A percentile compares a stretch with the other conserved stretches of the same genome.
phyloP scores from a whole-genome alignment of 108 stramenopile species.

The Schizochytrium sp. region DNA sequence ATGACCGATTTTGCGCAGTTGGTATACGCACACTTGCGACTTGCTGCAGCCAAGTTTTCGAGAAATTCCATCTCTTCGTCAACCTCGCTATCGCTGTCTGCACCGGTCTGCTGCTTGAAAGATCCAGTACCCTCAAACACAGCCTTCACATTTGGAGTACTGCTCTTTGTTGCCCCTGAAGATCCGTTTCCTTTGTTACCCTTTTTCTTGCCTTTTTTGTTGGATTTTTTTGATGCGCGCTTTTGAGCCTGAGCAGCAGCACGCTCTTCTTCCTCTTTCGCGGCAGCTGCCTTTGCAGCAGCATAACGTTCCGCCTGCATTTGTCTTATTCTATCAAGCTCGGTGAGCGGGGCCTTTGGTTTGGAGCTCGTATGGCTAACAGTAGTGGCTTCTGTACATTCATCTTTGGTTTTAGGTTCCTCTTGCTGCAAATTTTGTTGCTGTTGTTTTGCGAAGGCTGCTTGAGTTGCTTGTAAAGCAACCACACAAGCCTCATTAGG shows the following conservation, averaged over 20 bases:
- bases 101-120: neutral
- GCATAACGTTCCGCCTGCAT: constrained; percentile 55
- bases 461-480: neutral
- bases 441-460: neutral
- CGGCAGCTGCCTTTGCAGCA: neutral
- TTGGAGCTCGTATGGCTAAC: neutral
- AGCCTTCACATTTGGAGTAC: neutral
- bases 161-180: neutral
- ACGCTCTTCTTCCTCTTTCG: neutral
- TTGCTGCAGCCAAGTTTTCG: constrained; percentile 36
- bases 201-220: constrained; percentile 10
- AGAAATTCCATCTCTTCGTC: constrained; percentile 15
- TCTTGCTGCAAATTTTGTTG: neutral
- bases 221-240: neutral
- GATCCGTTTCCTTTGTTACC: neutral
- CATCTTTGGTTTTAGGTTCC: neutral
- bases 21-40: constrained; percentile 3
- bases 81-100: neutral
- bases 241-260: neutral
- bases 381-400: neutral
- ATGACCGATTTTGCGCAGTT: neutral
- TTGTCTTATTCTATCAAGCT: neutral
- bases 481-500: constrained; percentile 34
- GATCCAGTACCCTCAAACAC: neutral
- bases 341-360: neutral